Evolutionary conservation across 2,329 filamentous ascomycete species (phyloP), one percentile per base, ranked within the genome.

Genomic region (Phaeosphaeriaceae sp.): DNA sequence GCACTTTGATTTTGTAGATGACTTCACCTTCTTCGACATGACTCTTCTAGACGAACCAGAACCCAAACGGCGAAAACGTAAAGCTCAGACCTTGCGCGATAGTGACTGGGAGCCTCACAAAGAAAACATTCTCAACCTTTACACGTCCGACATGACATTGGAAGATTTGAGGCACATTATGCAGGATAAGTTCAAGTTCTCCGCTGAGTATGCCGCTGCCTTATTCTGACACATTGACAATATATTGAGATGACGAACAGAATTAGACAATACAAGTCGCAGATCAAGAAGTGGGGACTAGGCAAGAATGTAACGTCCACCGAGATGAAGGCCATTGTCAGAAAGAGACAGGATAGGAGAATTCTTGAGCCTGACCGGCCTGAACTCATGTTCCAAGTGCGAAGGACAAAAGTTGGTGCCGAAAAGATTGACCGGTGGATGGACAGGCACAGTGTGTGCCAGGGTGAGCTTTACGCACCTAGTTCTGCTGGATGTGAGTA

Each of bases 281-380:
- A 60, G 13, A 61, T 69, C 36, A 65, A 21, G 15, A 50, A 66
- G 44, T 69, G 62, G 68, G 51, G 56, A 7, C 46, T 58, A 13
- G 62, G 66, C 54, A 71, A 69, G 52, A 68, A 71, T 15, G 41
- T 68, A 21, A 71, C 67, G 48, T 21, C 54, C 0, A 10, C 54
- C 4, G 68, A 71, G 50, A 69, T 67, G 60, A 27, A 57, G 46
- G 54, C 56, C 7, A 66, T 68, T 41, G 61, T 66, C 15, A 44
- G 55, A 49, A 66, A 61, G 44, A 55, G 48, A 21, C 61, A 68
- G 47, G 25, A 50, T 27, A 61, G 65, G 46, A 65, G 56, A 44
- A 54, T 68, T 22, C 15, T 63, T 44, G 63, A 66, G 33, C 21
- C 25, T 15, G 41, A 57, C 15, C 61, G 58, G 51, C 20, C 42